Evolutionary conservation across 2,329 filamentous ascomycete genomes (phyloP).

Genomic region (Calonectria ilicicola): DNA sequence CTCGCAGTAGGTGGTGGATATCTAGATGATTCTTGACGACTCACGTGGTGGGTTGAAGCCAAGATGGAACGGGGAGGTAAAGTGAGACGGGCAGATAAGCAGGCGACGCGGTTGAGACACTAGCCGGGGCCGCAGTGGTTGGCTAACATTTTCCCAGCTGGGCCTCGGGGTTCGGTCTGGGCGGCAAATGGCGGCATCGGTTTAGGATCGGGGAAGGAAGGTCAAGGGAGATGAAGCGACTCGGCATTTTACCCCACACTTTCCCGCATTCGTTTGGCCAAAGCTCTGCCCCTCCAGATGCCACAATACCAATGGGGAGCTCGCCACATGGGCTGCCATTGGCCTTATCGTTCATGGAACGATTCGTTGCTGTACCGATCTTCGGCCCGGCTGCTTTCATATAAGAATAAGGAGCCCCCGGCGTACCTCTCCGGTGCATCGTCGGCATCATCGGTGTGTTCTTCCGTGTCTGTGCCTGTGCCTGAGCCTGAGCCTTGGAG

Average conservation of each 20-base stretch:
- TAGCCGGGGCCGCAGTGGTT: constrained; percentile 5
- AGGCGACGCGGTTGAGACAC: background rate
- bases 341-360: constrained; percentile 8
- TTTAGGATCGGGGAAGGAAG: constrained; percentile 26
- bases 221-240: constrained; percentile 19
- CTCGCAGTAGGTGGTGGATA: too few relatives aligned
- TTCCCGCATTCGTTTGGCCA: constrained; percentile 2
- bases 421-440: background rate
- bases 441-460: constrained; percentile 9
- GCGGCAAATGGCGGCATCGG: constrained; percentile 42
- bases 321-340: constrained; percentile 4
- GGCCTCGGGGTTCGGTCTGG: constrained; percentile 27
- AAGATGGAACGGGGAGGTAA: constrained; percentile 21
- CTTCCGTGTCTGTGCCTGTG: background rate
- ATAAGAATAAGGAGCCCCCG: constrained; percentile 16
- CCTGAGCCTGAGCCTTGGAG: background rate
- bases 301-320: background rate
- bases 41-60: constrained; percentile 4
- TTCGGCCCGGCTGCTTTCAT: constrained; percentile 23
- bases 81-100: constrained; percentile 23
- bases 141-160: constrained; percentile 23
- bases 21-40: background rate
- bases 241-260: constrained; percentile 28
- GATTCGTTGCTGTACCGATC: constrained; percentile 14
- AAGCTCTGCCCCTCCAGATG: constrained; percentile 8